Base-by-base conservation (phyloP, 768 basidiomycete genomes). In the Boletus edulis region DNA sequence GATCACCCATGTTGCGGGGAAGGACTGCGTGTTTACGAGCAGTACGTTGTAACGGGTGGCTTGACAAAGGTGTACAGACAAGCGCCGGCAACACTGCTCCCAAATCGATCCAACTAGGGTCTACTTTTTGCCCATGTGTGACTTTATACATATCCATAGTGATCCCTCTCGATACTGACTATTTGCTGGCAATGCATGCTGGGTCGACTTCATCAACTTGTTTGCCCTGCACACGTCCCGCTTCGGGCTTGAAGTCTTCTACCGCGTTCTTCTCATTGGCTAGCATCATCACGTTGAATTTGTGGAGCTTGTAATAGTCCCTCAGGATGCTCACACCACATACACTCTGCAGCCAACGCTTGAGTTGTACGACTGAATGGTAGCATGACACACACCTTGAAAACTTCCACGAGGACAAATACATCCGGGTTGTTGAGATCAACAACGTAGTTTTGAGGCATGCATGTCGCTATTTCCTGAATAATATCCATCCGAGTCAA, bases 221-320 rank as follows among this genome's bases (percentile, higher is more conserved):
- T 49, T 65, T 71, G 5, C 56, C 54, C 35, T 59, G 68, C 4
- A 71, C 58, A n/a, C 76, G 75, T 15, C 73, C 73, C 20, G 62
- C 60, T 27, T 66, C 71, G 24, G 60, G 58, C 37, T 66, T 62
- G 27, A 76, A 74, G 10, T 68, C 67, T 5, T 70, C 71, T 20
- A 71, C 66, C 4, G 59, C 69, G 29, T 79, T 78, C 63, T 73
- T 80, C 34, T 70, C 64, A 50, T 80, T 82, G 1, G 86, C 86
- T 44, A 92, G 77, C 67, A 85, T 84, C 77, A 85, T 81, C 4
- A 89, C 84, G 59, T 93, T 93, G 76, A 88, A 93, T 62, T 88
- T 92, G 52, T 84, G 81, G 32, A 83, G 72, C 29, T 73, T 73
- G 60, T 91, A 86, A 64, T 91, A 92, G 56, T 87, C 81, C 61